Percentiles rank a stretch among this genome's conserved stretches.
These are phyloP conservation scores for Sesbania bispinosa DNA, from an alignment of 306 rosid species.

Conservation along the genomic window DNA sequence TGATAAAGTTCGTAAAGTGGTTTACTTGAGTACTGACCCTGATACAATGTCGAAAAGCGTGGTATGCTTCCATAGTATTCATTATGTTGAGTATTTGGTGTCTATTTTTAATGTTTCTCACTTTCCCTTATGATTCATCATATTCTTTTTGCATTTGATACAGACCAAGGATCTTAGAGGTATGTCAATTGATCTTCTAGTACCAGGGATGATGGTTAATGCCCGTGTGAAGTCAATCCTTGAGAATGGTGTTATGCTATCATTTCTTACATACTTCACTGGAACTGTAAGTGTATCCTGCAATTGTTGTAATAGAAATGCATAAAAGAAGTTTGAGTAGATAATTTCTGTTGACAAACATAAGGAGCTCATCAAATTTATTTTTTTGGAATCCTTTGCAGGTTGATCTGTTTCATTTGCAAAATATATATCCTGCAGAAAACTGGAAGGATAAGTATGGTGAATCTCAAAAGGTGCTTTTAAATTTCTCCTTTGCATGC, in stretches of 20 bases:
- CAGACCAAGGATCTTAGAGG: conserved; percentile 92
- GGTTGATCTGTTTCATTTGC: conserved; percentile 91
- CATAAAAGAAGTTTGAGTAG: conserved; percentile 1
- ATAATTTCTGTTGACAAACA: conserved; percentile 12
- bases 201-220: conserved; percentile 93
- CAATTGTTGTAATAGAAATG: neutral
- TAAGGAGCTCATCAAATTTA: neutral
- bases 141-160: conserved; percentile 21
- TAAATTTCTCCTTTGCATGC: conserved; percentile 2
- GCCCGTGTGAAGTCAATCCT: conserved; percentile 80
- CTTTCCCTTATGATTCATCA: conserved; percentile 16
- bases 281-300: conserved; percentile 75
- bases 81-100: neutral
- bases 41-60: conserved; percentile 68
- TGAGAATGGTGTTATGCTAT: conserved; percentile 89
- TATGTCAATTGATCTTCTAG: conserved; percentile 83
- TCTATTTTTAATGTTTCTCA: neutral
- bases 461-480: conserved; percentile 72
- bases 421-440: conserved; percentile 52
- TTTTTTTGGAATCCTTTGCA: conserved; percentile 27
- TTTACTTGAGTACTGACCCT: conserved; percentile 64
- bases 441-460: conserved; percentile 71
- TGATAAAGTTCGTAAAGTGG: conserved; percentile 77
- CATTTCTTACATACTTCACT: conserved; percentile 86
- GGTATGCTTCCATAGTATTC: conserved; percentile 44